Evolutionary conservation across 805 yeast species (phyloP), one percentile per base, ranked within the genome.

Genomic region (Lipomyces spencermartinsiae): DNA sequence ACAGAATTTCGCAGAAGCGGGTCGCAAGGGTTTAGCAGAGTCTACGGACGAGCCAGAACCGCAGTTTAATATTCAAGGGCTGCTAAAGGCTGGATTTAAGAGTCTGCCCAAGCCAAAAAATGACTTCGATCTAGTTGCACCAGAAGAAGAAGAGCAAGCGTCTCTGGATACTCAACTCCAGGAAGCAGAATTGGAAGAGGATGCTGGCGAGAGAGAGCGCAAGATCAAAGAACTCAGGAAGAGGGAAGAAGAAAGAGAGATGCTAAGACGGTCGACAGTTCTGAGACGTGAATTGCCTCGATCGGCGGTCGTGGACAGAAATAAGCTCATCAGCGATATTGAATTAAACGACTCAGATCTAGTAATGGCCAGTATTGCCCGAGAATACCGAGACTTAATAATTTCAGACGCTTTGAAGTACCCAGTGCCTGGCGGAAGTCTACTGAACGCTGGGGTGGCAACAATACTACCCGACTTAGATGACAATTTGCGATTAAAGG

Each of bases 261-360:
- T 78, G 46, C 71, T 78, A 7, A 75, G 86, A 53, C 73, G 86
- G 59, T 84, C 89, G 0, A 82, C 79, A 66, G 87, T 80, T 1
- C 76, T 85, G 0, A 86, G 84, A 72, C 75, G 76, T 61, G 84
- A 80, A 0, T 78, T 87, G 8, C 79, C 80, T 62, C 71, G 74
- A 57, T 76, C 79, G 7, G 14, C 37, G 4, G 35, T 56, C 4
- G 53, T 68, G 25, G 69, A 69, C 49, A 49, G 49, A 19, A 63
- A 54, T 12, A 31, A 58, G 14, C 57, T 71, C 12, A 59, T 62
- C n/a, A n/a, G 33, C 14, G 49, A 34, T 33, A 37, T 57, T 16
- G 65, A 53, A 43, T 39, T 53, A 9, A 66, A 43, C 9, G 59
- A 51, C 51, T 61, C 53, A 5, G 66, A 64, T 25, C 62, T 71